Evolutionary conservation across 345 rosid genomes (phyloP), one percentile per base, ranked within the genome.

Genomic region (Aquilaria yunnanensis): DNA sequence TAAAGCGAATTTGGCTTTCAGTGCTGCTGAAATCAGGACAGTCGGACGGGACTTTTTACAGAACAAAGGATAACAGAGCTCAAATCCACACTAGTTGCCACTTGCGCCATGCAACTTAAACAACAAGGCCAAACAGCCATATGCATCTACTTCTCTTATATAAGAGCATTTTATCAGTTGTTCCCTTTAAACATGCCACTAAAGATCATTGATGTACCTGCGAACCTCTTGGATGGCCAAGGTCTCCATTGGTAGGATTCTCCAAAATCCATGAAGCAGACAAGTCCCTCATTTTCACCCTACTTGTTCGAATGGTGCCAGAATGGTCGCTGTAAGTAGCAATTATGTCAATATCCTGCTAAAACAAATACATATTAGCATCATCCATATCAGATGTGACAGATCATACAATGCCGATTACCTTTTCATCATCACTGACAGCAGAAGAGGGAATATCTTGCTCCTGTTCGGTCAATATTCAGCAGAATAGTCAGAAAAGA

Each of bases 211-310:
- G 52, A 12, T 32, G 62, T 82, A 90, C 94, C 96, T 73, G 80
- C 47, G 79, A 69, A 68, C 62, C 74, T 64, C 74, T 76, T 52
- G 30, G 74, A 57, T 60, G 80, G 68, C 62, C 77, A 66, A 32
- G 70, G 46, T 58, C 68, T 54, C 79, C 79, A 72, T 74, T 58
- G 30, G 29, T 55, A 61, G 87, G 96, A 72, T 81, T 85, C 59
- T 85, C 85, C 81, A 88, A 75, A 60, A 88, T 75, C 99, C 99
- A 95, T 16, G 99, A 95, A 64, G 88, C 64, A 62, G 99, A 95
- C 52, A 89, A 88, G 71, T 85, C 80, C 74, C 83, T 89, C 91
- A 91, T 82, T 79, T 89, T 91, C 63, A 89, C 83, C 63, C 73
- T 81, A 70, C 85, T 79, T 61, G 84, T 72, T 46, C 76, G 82